A percentile compares a stretch with the other conserved stretches of the same genome.
Conservation (phyloP, 1,284 basidiomycete species). For the Papiliotrema terrestris region DNA sequence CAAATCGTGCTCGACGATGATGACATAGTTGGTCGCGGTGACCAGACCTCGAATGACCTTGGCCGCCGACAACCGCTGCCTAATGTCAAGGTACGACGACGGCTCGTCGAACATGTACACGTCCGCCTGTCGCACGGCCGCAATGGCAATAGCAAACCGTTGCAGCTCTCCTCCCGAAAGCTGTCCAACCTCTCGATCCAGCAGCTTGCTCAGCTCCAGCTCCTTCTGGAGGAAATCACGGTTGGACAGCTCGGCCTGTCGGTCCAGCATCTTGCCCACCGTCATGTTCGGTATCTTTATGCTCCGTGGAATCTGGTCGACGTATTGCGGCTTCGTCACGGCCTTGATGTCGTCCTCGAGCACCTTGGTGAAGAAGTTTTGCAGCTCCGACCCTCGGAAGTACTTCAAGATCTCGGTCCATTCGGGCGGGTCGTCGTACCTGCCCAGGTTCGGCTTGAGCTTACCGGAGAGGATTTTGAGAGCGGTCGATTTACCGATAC, state of each 20-base stretch:
- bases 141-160: constrained; percentile 67
- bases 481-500: constrained; percentile 96
- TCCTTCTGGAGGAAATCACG: constrained; percentile 71
- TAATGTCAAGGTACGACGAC: constrained; percentile 93
- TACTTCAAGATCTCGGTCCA: constrained; percentile 97
- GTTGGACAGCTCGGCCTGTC: constrained; percentile 59
- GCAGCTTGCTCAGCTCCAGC: constrained; percentile 78
- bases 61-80: constrained; percentile 91
- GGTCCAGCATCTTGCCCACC: constrained; percentile 81
- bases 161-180: constrained; percentile 94
- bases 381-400: constrained; percentile 93
- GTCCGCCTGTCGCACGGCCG: constrained; percentile 75
- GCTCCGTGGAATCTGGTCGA: constrained; percentile 92
- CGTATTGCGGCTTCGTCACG: constrained; percentile 97
- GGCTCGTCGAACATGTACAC: constrained; percentile 74
- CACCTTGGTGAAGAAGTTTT: constrained; percentile 99
- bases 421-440: constrained; percentile 74
- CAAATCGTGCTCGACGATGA: constrained; percentile 96
- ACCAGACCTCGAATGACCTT: constrained; percentile 86
- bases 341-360: constrained; percentile 96
- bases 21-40: constrained; percentile 76
- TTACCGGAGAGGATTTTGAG: constrained; percentile 93
- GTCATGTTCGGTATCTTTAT: constrained; percentile 80
- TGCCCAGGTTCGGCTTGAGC: constrained; percentile 66
- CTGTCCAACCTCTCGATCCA: constrained; percentile 76